phyloP scores from a whole-genome alignment of 768 basidiomycete species.

The Hypsizygus marmoreus region DNA sequence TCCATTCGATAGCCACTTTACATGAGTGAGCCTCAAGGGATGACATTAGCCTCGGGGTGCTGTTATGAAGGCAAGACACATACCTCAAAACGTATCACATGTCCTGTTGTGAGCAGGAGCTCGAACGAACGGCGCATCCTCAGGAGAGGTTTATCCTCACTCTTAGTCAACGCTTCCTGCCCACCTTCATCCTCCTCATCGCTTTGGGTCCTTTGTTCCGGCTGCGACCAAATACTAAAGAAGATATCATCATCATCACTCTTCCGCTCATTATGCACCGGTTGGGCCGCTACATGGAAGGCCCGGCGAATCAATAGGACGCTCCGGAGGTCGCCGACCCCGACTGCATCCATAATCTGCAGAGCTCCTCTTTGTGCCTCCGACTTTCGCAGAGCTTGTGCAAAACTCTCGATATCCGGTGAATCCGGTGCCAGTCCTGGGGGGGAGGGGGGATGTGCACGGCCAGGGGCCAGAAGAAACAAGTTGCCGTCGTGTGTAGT shows the following conservation, averaged over 20 bases:
- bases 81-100: constrained; percentile 80
- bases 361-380: constrained; percentile 65
- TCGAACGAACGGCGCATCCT: constrained; percentile 77
- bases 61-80: constrained; percentile 17
- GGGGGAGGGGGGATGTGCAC: constrained; percentile 70
- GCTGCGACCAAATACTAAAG: constrained; percentile 33
- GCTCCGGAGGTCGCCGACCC: constrained; percentile 72
- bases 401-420: constrained; percentile 27
- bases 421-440: constrained; percentile 48
- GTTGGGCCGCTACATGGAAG: constrained; percentile 45
- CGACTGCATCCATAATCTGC: constrained; percentile 66
- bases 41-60: not conserved
- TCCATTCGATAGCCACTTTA: constrained; percentile 80
- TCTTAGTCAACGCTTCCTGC: constrained; percentile 48
- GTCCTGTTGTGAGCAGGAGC: constrained; percentile 67
- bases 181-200: constrained; percentile 73
- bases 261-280: constrained; percentile 35
- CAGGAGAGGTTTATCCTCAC: constrained; percentile 44
- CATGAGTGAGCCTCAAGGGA: constrained; percentile 60
- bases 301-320: constrained; percentile 68
- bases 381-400: constrained; percentile 41
- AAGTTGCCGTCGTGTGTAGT: constrained; percentile 72
- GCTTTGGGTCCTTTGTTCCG: constrained; percentile 40
- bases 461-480: constrained; percentile 54
- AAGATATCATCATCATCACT: constrained; percentile 33